These are phyloP conservation scores for Eremothecium gossypii DNA, from an alignment of 1,139 yeast genomes.

Conservation along the genomic window DNA sequence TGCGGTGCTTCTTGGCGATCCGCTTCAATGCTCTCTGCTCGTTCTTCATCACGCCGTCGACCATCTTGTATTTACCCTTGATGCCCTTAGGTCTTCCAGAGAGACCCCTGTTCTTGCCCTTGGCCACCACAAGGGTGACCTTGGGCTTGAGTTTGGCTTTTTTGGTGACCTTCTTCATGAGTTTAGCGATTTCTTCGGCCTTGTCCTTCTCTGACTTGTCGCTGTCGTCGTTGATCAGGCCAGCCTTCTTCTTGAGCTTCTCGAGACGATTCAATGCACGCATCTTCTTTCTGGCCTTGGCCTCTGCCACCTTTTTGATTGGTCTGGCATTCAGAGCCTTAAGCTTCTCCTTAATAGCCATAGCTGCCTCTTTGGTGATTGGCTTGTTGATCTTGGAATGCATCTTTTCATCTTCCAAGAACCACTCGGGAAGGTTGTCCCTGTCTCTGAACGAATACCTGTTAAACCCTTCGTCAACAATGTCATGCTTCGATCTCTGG, in stretches of 20 bases:
- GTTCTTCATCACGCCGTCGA: slow-evolving; percentile 95
- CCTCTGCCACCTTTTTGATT: slow-evolving; percentile 93
- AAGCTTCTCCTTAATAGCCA: slow-evolving; percentile 83
- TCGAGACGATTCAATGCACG: slow-evolving; percentile 85
- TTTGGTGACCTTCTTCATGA: slow-evolving; percentile 75
- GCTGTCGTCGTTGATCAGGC: slow-evolving; percentile 77
- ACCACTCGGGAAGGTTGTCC: slow-evolving; percentile 93
- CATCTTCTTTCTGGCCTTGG: slow-evolving; percentile 93
- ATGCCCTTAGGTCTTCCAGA: slow-evolving; percentile 96
- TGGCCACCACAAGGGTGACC: slow-evolving; percentile 85
- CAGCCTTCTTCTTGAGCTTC: slow-evolving; percentile 88
- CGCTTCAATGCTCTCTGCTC: slow-evolving; percentile 90
- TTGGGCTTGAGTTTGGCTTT: slow-evolving; percentile 70
- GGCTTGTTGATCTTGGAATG: slow-evolving; percentile 86
- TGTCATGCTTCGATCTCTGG: slow-evolving; percentile 70
- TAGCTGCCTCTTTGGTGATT: slow-evolving; percentile 92
- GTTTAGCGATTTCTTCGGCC: slow-evolving; percentile 81
- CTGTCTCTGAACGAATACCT: slow-evolving; percentile 84
- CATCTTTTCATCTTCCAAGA: slow-evolving; percentile 77
- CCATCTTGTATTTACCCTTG: slow-evolving; percentile 98
- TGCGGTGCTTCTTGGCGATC: slow-evolving; percentile 73
- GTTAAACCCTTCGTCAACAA: slow-evolving; percentile 85
- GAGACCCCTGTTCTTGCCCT: slow-evolving; percentile 73
- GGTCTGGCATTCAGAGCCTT: slow-evolving; percentile 93
- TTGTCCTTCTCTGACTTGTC: slow-evolving; percentile 87